phyloP scores from a whole-genome alignment of 805 yeast genomes.

The Kodamaea neixiangensis region DNA sequence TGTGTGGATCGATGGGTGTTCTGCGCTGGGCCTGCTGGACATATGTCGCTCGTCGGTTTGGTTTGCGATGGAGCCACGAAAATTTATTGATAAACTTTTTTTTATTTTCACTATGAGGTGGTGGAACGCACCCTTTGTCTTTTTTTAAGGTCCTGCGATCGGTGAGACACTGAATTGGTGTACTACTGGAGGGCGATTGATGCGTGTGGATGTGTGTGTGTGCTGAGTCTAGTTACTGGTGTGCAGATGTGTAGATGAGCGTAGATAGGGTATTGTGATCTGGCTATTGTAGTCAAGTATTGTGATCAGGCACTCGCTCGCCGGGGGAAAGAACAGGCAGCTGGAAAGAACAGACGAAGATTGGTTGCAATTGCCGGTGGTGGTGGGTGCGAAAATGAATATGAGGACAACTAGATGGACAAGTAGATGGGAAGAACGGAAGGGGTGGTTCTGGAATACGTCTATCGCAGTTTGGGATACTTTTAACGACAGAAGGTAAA shows the following conservation, averaged over 20 bases:
- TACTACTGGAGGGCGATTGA: background rate
- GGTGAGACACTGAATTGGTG: too few species aligned
- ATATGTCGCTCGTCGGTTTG: background rate
- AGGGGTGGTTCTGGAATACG: background rate
- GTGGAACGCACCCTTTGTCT: background rate
- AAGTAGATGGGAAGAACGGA: background rate
- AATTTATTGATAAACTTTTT: background rate
- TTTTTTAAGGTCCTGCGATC: background rate
- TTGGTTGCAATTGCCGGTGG: background rate
- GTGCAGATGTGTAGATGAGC: too few species aligned
- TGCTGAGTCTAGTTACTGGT: too few species aligned
- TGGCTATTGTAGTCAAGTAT: too few species aligned
- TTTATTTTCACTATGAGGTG: background rate
- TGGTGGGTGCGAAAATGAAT: background rate
- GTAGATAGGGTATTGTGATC: too few species aligned
- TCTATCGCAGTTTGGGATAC: too few species aligned
- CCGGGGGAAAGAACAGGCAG: too few species aligned
- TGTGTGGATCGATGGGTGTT: background rate
- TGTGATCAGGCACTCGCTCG: too few species aligned
- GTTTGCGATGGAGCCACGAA: slow-evolving; percentile 3
- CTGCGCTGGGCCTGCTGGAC: too few species aligned
- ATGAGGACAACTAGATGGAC: background rate
- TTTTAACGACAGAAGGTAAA: too few species aligned
- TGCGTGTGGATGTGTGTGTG: background rate
- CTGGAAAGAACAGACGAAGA: background rate